Percentiles rank a stretch among this genome's conserved stretches.
phyloP scores from a whole-genome alignment of 1,284 basidiomycete genomes.

The Coniferiporia sulphurascens region DNA sequence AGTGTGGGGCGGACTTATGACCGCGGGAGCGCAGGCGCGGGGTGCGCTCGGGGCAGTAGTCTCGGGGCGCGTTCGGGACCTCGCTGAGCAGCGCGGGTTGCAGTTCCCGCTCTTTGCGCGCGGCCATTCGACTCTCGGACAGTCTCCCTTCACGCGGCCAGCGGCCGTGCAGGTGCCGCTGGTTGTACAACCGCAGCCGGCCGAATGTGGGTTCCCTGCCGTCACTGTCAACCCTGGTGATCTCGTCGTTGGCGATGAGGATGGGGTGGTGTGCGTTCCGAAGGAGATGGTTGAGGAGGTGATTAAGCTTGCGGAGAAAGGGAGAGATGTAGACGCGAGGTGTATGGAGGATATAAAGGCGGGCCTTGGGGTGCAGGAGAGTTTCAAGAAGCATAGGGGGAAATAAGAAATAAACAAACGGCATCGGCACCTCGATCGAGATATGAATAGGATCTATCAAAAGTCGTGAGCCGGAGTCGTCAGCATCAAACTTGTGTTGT shows the following conservation, averaged over 20 bases:
- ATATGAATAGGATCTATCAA: too few species aligned
- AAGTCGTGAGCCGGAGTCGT: too few species aligned
- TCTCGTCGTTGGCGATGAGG: constrained; percentile 80
- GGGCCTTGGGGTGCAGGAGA: constrained; percentile 70
- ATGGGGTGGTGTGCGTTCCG: constrained; percentile 87
- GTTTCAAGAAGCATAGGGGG: constrained; percentile 76
- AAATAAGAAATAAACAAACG: constrained; percentile 38
- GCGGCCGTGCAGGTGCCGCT: constrained; percentile 76
- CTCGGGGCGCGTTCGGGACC: constrained; percentile 79
- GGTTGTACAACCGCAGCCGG: constrained; percentile 42
- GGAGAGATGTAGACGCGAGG: constrained; percentile 62
- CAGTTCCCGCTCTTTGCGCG: constrained; percentile 77
- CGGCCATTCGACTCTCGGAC: constrained; percentile 82
- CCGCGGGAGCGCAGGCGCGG: constrained; percentile 71
- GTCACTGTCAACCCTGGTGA: constrained; percentile 74
- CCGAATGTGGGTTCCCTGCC: constrained; percentile 25
- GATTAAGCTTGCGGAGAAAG: constrained; percentile 53
- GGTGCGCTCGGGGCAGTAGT: constrained; percentile 74
- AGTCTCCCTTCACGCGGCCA: constrained; percentile 83
- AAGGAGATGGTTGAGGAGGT: constrained; percentile 53
- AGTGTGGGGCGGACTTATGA: constrained; percentile 91
- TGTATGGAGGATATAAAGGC: constrained; percentile 76
- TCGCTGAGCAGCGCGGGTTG: constrained; percentile 67
- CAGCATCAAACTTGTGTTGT: too few species aligned
- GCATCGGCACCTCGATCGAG: too few species aligned